Evolutionary conservation across 2,329 filamentous ascomycete species (phyloP), one percentile per base, ranked within the genome.

Genomic region (Xylaria polymorpha): DNA sequence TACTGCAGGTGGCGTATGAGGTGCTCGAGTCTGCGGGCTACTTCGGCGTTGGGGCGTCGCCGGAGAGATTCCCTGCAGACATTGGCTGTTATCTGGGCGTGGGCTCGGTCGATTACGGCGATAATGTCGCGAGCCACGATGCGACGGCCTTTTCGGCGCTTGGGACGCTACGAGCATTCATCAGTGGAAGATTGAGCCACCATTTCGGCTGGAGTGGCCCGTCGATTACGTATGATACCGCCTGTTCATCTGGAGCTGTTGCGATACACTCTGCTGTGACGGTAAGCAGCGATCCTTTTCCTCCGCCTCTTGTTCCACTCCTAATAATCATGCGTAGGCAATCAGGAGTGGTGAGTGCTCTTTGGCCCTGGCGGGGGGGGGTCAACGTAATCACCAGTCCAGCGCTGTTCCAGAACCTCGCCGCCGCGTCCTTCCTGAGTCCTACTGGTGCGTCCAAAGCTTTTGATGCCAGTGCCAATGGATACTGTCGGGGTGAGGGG

Each of bases 241-340:
- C 79, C 0, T 83, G 82, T 66, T 81, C 81, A 0, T 79, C 80
- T 0, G 79, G 80, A 0, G 50, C 78, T 0, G 79, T 80, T 1
- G 79, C 80, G 1, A 74, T 84, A 0, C 78, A 84, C 56, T 70
- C 73, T 14, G 83, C 83, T 0, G 80, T 77, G 51, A 18, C 14
- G n/a, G 5, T 48, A 22, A 55, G 51, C 32, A 22, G 46, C 25
- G 25, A 29, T 29, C 25, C 25, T 29, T 29, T 29, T 29, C 25
- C 25, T 29, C 4, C 4, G 4, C 25, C 25, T 4, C 25, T 29
- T 29, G 25, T 29, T 29, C 4, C 25, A 35, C 9, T 55, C 7
- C 9, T 18, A 43, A 43, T 18, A 8, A 8, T 3, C 39, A 43
- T 8, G 39, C 3, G 9, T 18, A 43, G 39, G 39, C 39, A 12